phyloP scores from a whole-genome alignment of 371 early-diverging fungal species.

The Phascolomyces articulosus region DNA sequence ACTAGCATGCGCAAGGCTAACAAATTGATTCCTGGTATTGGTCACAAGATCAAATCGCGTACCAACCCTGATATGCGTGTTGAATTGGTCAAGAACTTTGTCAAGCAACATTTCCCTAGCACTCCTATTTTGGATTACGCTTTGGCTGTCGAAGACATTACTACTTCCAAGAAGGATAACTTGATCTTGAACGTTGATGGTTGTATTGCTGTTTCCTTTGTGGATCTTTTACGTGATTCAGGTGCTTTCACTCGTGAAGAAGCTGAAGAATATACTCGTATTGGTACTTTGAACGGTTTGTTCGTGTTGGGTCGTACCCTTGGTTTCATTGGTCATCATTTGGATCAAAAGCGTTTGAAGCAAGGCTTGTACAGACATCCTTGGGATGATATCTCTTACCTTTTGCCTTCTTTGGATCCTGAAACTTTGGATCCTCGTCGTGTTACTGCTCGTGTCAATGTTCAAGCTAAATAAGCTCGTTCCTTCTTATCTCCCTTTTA shows the following conservation, averaged over 20 bases:
- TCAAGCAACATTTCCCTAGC: conserved; percentile 86
- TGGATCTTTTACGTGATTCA: conserved; percentile 90
- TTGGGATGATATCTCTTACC: conserved; percentile 97
- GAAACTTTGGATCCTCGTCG: conserved; percentile 54
- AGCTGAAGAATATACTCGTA: conserved; percentile 95
- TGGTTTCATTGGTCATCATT: conserved; percentile 96
- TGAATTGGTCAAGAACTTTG: conserved; percentile 91
- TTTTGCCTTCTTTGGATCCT: conserved; percentile 63
- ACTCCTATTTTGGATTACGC: conserved; percentile 94
- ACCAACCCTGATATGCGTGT: conserved; percentile 98
- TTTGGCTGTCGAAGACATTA: conserved; percentile 92
- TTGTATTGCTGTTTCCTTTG: conserved; percentile 94
- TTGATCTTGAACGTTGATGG: conserved; percentile 98
- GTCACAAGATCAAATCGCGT: conserved; percentile 98
- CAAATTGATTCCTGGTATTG: conserved; percentile 94
- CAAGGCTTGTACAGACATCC: conserved; percentile 97
- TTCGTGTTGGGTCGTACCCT: conserved; percentile 96
- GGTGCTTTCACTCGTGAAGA: conserved; percentile 95
- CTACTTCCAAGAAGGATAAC: conserved; percentile 97
- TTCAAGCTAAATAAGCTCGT: conserved; percentile 31
- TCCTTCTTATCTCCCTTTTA: background rate
- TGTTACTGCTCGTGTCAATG: conserved; percentile 54
- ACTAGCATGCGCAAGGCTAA: conserved; percentile 90
- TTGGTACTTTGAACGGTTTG: conserved; percentile 96
- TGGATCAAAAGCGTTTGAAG: conserved; percentile 98